Evolutionary conservation across 2,329 filamentous ascomycete species (phyloP), one percentile per base, ranked within the genome.

Genomic region (Sporothrix protearum): DNA sequence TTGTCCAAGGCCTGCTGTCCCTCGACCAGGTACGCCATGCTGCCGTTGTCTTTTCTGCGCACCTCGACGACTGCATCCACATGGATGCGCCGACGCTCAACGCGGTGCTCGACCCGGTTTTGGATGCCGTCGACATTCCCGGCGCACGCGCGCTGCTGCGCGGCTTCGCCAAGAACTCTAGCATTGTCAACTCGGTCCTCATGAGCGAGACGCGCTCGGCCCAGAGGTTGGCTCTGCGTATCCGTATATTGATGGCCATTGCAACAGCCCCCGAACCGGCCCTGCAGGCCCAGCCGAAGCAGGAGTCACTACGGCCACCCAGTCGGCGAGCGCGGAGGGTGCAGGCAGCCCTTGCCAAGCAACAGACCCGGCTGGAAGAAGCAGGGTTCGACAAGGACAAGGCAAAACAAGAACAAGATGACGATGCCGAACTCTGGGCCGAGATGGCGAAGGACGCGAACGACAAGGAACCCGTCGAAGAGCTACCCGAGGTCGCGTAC

Each of bases 1-100:
- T 87, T 2, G 79, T 88, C 30, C 76, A 79, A 51, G 84, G 85
- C 1, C 80, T 88, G 68, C 76, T 88, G 10, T 80, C 83, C 51
- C 84, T 87, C 55, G 81, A 79, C 71, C 79, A 82, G 51, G 78
- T 84, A 39, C 79, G 80, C 14, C 80, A 85, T 47, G 85, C 85
- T 2, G 81, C 81, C 19, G 76, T 76, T 2, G 78, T 85, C 14
- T 81, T 86, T 51, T 76, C 81, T 49, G 76, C 80, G 0, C 81
- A 80, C 55, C 76, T 86, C 53, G 75, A 78, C 55, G 76, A 80
- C 68, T 55, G 80, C 6, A 80, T 77, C 73, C 78, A 81, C 16
- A 80, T 82, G 72, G 76, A 83, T 73, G 79, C 82, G 59, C 77
- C 79, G 0, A 78, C 76, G 12, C 76, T 86, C 19, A 78, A 83